These are phyloP conservation scores for Pezicula carpinea DNA, from an alignment of 2,329 filamentous ascomycete species.

Conservation along the genomic window DNA sequence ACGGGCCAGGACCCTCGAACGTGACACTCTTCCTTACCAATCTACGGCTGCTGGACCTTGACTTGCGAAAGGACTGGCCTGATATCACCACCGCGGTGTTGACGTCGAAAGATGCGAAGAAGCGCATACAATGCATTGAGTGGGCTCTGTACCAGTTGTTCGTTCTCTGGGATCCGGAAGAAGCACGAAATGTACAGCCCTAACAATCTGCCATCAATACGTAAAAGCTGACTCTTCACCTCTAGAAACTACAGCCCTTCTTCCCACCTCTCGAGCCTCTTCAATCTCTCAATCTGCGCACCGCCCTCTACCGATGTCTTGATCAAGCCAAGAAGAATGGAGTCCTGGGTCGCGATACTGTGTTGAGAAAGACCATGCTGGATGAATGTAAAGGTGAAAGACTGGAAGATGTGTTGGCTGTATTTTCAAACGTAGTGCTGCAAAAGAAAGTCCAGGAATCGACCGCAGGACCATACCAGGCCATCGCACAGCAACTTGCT, in stretches of 20 bases:
- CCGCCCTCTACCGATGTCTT: conserved; percentile 74
- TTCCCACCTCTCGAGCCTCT: conserved; percentile 87
- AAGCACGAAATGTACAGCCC: conserved; percentile 61
- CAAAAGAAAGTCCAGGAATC: conserved; percentile 57
- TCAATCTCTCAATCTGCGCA: conserved; percentile 85
- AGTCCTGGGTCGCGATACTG: conserved; percentile 69
- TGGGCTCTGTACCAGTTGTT: conserved; percentile 91
- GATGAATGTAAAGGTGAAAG: conserved; percentile 94
- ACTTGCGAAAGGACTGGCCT: conserved; percentile 75
- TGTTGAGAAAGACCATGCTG: conserved; percentile 89
- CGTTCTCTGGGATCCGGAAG: conserved; percentile 72
- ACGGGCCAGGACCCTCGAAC: conserved; percentile 39
- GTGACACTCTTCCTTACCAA: conserved; percentile 74
- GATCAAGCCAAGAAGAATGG: conserved; percentile 87
- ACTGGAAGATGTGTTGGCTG: conserved; percentile 78
- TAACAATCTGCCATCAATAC: not conserved
- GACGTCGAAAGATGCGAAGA: conserved; percentile 64
- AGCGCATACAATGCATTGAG: conserved; percentile 76
- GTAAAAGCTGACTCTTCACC: conserved; percentile 8
- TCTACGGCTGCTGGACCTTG: conserved; percentile 75
- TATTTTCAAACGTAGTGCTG: conserved; percentile 79
- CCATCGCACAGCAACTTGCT: conserved; percentile 50
- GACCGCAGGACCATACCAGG: conserved; percentile 35
- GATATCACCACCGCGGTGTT: conserved; percentile 67
- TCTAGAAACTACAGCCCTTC: conserved; percentile 79